Base-by-base conservation (phyloP, 208 protist genomes). In the Crithidia mellificae region DNA sequence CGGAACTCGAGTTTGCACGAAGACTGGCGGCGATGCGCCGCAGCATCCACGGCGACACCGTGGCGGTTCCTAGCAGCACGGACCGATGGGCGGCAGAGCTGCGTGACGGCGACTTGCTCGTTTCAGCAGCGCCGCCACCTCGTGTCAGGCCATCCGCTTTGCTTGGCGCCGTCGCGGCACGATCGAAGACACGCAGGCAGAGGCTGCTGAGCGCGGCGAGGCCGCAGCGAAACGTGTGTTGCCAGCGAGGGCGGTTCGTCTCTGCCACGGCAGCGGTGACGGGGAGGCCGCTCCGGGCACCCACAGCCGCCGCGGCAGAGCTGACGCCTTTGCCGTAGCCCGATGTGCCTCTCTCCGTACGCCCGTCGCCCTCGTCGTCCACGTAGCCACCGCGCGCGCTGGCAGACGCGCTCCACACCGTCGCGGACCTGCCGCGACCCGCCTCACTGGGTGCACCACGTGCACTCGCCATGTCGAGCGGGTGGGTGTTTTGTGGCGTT, bases 191-290 rank as follows among this genome's bases (percentile, higher is more conserved):
- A 17, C 76, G 76, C 19, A 81, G 57, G 32, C 47, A 52, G 19
- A 81, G 63, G 15, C 24, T 59, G 11, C 39, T 49, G n/a, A 77
- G n/a, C 17, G 49, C 20, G 36, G 61, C 70, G 4, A 77, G 22
- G 2, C 65, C 41, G 19, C 62, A 65, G 9, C 76, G 76, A 39
- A 81, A 81, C 9, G 46, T 68, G 55, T 81, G 76, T 61, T 71
- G 39, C 76, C 76, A 81, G 22, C 53, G 55, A 17, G 76, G 76
- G 20, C 63, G 20, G 43, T 64, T 68, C 14, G 57, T 71, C 19
- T 67, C 54, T 2, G 36, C 25, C 2, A 70, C 70, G 7, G 61
- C 54, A 29, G 58, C 54, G 8, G 76, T 81, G 22, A 81, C 41
- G 61, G 76, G 64, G 15, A 67, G 57, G 24, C 24, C n/a, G n/a